Base-by-base conservation (phyloP, 2,329 filamentous ascomycete species). In the Epichloe uncinata region DNA sequence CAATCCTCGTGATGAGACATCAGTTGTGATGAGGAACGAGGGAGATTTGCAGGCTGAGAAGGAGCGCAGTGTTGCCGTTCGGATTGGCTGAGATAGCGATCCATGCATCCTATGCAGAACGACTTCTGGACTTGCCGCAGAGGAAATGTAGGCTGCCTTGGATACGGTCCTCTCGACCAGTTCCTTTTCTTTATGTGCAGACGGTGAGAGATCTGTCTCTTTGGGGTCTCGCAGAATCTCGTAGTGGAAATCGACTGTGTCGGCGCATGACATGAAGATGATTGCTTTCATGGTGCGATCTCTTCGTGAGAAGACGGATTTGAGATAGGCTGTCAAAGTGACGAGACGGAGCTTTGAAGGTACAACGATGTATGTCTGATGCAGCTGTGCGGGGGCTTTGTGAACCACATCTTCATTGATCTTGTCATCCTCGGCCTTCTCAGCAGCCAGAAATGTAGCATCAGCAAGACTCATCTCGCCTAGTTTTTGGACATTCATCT, bases 221-320 rank as follows among this genome's bases (percentile, higher is more conserved):
- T 61, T 63, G 0, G 64, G 63, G 26, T 69, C 59, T 42, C 73
- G 83, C 51, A 98, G 78, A 3, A 95, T 71, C 53, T 94, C 85
- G 63, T 89, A 97, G 65, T 97, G 91, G 60, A 96, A 98, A 63
- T 98, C 89, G 52, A 97, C 93, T 1, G 88, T 93, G 64, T 98
- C 93, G 18, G 93, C 90, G 61, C 93, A 98, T 11, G 91, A 95
- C 45, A 98, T 86, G 69, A 98, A 98, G 36, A 98, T 76, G 53
- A 98, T 96, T 20, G 85, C 87, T 67, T 98, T 97, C 87, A 95
- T 96, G 16, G 95, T 86, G 1, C 87, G 88, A 0, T 89, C 91
- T 65, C 85, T 87, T 16, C 90, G 79, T 51, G 87, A 83, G 65
- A 98, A 97, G 0, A 89, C 82, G 16, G 88, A 82, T 63, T 91